phyloP scores from a whole-genome alignment of 73 alveolate genomes.

The Paramecium bursaria region DNA sequence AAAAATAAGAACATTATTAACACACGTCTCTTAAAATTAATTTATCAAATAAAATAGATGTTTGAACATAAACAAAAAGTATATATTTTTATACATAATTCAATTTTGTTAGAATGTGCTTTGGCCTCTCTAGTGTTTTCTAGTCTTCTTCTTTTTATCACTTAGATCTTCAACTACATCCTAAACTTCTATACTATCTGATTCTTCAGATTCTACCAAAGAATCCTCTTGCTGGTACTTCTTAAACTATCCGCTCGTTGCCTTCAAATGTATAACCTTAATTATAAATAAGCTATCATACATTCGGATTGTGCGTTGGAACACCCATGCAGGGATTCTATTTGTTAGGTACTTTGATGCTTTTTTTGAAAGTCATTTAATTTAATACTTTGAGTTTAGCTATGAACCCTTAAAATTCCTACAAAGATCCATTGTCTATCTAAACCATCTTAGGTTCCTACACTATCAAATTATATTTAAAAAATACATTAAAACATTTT shows the following conservation, averaged over 20 bases:
- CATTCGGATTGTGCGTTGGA: constrained; percentile 23
- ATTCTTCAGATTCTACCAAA: background rate
- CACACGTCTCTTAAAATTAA: too few species aligned
- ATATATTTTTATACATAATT: constrained; percentile 19
- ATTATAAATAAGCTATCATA: background rate
- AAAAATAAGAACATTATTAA: constrained; percentile 13
- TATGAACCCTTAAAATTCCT: constrained; percentile 10
- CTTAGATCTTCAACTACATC: constrained; percentile 11
- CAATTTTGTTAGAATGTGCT: constrained; percentile 54
- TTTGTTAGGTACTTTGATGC: constrained; percentile 37
- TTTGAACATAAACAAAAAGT: too few species aligned
- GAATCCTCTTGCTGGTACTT: background rate
- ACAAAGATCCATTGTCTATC: background rate
- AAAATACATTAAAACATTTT: constrained; percentile 24
- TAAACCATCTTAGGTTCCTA: background rate
- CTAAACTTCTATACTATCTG: constrained; percentile 3
- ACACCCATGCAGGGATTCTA: constrained; percentile 59
- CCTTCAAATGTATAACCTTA: constrained; percentile 23
- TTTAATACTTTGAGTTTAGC: constrained; percentile 43
- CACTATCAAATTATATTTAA: background rate
- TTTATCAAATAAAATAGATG: too few species aligned
- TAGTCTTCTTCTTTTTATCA: constrained; percentile 41
- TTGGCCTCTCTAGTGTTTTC: constrained; percentile 45
- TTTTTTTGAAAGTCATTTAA: constrained; percentile 40
- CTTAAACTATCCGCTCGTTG: background rate